Conservation (phyloP, 2,329 filamentous ascomycete genomes). For the Malbranchea cinnamomea region DNA sequence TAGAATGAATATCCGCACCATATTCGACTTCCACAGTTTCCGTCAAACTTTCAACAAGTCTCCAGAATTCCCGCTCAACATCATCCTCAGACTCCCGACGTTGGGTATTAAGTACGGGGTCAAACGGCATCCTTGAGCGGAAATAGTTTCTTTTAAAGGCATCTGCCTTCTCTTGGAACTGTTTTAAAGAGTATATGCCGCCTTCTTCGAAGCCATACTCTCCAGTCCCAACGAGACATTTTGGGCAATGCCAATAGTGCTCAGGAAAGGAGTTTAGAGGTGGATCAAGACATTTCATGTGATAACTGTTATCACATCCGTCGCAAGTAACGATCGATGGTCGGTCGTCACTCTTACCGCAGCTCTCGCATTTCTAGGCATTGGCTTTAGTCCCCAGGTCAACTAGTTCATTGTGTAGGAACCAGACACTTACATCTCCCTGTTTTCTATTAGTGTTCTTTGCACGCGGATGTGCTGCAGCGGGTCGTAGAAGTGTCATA, state of each 20-base stretch:
- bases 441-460: slow-evolving; percentile 42
- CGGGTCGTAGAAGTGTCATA: slow-evolving; percentile 85
- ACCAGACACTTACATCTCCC: slow-evolving; percentile 36
- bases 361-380: slow-evolving; percentile 64
- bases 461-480: slow-evolving; percentile 43
- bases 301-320: slow-evolving; percentile 78
- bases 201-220: slow-evolving; percentile 97
- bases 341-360: slow-evolving; percentile 61
- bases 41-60: slow-evolving; percentile 79
- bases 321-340: slow-evolving; percentile 67
- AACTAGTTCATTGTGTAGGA: neutral
- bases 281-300: slow-evolving; percentile 78
- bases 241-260: slow-evolving; percentile 87
- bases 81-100: slow-evolving; percentile 83
- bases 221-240: slow-evolving; percentile 87
- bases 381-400: slow-evolving; percentile 11
- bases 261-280: slow-evolving; percentile 64
- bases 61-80: slow-evolving; percentile 93
- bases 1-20: slow-evolving; percentile 94
- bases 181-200: slow-evolving; percentile 81
- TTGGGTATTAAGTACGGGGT: slow-evolving; percentile 66
- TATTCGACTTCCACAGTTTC: slow-evolving; percentile 98
- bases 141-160: slow-evolving; percentile 95
- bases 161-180: slow-evolving; percentile 91
- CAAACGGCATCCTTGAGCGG: slow-evolving; percentile 74